These are phyloP conservation scores for Clarireedia hainanense DNA, from an alignment of 2,329 filamentous ascomycete species.

Conservation along the genomic window DNA sequence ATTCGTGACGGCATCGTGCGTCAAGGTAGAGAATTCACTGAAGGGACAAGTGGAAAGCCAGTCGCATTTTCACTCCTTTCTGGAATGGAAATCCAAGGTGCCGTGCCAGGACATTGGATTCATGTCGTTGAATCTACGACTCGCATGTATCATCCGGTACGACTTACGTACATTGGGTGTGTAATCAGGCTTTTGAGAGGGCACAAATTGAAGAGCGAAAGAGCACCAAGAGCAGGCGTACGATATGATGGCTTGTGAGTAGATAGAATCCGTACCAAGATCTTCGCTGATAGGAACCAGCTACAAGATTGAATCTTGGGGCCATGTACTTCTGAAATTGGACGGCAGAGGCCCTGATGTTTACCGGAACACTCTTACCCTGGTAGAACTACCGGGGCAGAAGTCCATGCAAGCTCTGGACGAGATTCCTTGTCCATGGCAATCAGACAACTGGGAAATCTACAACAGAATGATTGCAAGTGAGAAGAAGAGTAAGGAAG, in stretches of 20 bases:
- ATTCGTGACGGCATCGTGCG: slow-evolving; percentile 47
- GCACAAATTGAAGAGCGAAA: slow-evolving; percentile 40
- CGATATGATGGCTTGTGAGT: slow-evolving; percentile 52
- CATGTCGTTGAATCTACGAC: slow-evolving; percentile 40
- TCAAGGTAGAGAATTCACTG: slow-evolving; percentile 39
- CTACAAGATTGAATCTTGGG: slow-evolving; percentile 42
- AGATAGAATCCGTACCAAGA: too few relatives aligned
- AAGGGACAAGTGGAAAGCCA: slow-evolving; percentile 36
- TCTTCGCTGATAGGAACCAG: slow-evolving; percentile 5
- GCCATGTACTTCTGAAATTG: slow-evolving; percentile 30
- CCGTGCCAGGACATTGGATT: slow-evolving; percentile 29
- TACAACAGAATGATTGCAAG: slow-evolving; percentile 39
- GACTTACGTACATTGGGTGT: slow-evolving; percentile 42
- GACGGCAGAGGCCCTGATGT: slow-evolving; percentile 32
- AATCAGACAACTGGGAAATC: slow-evolving; percentile 48
- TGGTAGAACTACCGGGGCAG: slow-evolving; percentile 39
- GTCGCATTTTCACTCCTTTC: slow-evolving; percentile 43
- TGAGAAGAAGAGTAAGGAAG: slow-evolving; percentile 31
- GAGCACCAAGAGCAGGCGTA: slow-evolving; percentile 44
- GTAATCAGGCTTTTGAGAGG: slow-evolving; percentile 47
- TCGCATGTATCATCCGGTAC: slow-evolving; percentile 39
- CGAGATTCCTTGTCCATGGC: slow-evolving; percentile 44
- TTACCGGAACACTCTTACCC: slow-evolving; percentile 38
- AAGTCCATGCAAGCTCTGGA: slow-evolving; percentile 33
- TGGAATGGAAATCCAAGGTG: slow-evolving; percentile 41